A percentile compares a stretch with the other conserved stretches of the same genome.
These are phyloP conservation scores for Oryza nivara DNA, from an alignment of 176 grass and related monocot genomes.

Conservation along the genomic window DNA sequence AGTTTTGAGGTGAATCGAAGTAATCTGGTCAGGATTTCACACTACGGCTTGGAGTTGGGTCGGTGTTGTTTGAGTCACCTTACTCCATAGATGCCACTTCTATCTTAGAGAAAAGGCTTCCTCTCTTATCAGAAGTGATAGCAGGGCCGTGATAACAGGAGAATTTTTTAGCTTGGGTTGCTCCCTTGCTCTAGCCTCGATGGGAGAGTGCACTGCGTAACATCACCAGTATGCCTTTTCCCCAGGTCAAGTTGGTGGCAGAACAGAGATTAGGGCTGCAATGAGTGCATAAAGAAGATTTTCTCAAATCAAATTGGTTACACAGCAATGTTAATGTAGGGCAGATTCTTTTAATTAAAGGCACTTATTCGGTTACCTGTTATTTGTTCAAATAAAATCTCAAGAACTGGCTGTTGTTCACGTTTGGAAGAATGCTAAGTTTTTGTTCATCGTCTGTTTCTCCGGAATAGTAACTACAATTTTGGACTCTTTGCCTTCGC, in stretches of 20 bases:
- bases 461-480: slow-evolving; percentile 1
- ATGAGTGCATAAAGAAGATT: background rate
- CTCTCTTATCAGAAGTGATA: background rate
- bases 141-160: background rate
- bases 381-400: slow-evolving; percentile 6
- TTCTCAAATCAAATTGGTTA: background rate
- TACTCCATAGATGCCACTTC: background rate
- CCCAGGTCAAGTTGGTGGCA: background rate
- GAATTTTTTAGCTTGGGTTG: background rate
- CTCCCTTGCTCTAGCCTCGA: background rate
- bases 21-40: background rate
- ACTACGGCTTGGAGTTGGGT: background rate
- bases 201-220: background rate
- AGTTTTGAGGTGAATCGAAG: background rate
- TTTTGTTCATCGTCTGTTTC: background rate
- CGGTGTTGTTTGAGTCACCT: background rate
- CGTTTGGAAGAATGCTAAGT: background rate
- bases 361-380: background rate
- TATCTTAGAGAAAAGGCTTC: background rate
- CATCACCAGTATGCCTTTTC: background rate
- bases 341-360: background rate
- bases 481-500: slow-evolving; percentile 30
- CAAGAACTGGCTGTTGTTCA: background rate
- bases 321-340: slow-evolving; percentile 2
- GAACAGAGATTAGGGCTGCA: background rate